Percentiles rank a stretch among this genome's conserved stretches.
These are phyloP conservation scores for Botrytis squamosa DNA, from an alignment of 2,329 filamentous ascomycete genomes.

Conservation along the genomic window DNA sequence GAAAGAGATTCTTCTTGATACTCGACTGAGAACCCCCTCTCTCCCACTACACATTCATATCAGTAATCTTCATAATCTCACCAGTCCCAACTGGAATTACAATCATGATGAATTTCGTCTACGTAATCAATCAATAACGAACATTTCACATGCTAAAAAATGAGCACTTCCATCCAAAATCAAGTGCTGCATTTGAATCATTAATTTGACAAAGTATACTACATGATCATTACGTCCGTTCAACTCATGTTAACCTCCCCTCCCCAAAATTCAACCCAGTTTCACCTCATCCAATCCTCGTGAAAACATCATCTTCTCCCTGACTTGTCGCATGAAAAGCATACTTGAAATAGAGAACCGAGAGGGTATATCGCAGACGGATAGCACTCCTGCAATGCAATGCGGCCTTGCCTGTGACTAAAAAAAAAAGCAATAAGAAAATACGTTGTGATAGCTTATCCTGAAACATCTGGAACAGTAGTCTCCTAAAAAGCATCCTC, in stretches of 20 bases:
- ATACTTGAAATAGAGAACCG: slow-evolving; percentile 7
- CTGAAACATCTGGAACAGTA: neutral
- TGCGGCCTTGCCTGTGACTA: slow-evolving; percentile 9
- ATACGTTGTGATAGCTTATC: neutral
- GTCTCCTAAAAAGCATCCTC: slow-evolving; percentile 68
- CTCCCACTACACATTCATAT: no score
- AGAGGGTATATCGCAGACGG: slow-evolving; percentile 17
- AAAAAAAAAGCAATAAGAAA: neutral
- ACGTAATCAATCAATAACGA: neutral
- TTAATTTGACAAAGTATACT: slow-evolving; percentile 13
- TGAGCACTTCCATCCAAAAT: neutral
- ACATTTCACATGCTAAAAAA: neutral
- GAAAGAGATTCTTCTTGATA: neutral
- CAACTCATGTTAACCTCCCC: slow-evolving; percentile 24
- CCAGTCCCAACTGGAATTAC: neutral
- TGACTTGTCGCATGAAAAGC: neutral
- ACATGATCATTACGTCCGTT: slow-evolving; percentile 8
- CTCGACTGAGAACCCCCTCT: neutral
- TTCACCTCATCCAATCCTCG: neutral
- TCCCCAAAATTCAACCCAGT: neutral
- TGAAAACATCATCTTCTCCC: neutral
- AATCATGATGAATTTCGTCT: neutral
- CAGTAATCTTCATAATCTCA: no score
- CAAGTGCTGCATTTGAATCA: neutral
- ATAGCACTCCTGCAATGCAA: slow-evolving; percentile 17